Evolutionary conservation across 2,329 filamentous ascomycete genomes (phyloP).

Genomic region (Aspergillus pseudoviridinutans): DNA sequence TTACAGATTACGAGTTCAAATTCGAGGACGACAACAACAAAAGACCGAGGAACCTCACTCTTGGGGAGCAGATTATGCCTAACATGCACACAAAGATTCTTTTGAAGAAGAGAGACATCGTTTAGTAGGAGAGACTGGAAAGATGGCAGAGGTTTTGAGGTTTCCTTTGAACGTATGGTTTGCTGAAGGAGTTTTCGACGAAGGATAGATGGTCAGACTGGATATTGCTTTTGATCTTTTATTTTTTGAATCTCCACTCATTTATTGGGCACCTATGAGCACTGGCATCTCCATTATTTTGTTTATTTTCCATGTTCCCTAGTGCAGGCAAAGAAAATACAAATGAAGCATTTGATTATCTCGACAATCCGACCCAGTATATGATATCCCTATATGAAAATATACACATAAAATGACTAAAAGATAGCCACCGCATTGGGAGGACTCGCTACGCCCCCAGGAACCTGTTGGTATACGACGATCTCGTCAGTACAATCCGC

Average conservation of each 20-base stretch:
- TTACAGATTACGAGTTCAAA: constrained; percentile 28
- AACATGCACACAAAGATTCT: constrained; percentile 18
- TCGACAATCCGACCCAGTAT: not conserved
- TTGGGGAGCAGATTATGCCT: constrained; percentile 29
- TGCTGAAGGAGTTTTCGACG: not conserved
- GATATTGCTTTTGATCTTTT: not conserved
- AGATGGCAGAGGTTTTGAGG: not conserved
- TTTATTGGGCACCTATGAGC: not conserved
- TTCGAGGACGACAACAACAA: constrained; percentile 14
- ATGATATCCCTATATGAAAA: not conserved
- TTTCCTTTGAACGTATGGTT: not conserved
- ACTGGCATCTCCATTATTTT: not conserved
- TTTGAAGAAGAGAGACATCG: constrained; percentile 17
- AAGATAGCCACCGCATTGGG: constrained; percentile 46
- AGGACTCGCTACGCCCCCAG: constrained; percentile 45
- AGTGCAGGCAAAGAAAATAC: not conserved
- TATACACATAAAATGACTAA: constrained; percentile 12
- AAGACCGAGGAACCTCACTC: constrained; percentile 20
- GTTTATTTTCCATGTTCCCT: not conserved
- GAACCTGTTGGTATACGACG: constrained; percentile 25
- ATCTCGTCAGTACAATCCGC: not conserved
- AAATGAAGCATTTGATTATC: not conserved
- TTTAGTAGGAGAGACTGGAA: not conserved
- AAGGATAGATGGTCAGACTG: not conserved
- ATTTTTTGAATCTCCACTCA: not conserved